Evolutionary conservation across 2,329 filamentous ascomycete genomes (phyloP).

Genomic region (Fusarium sp.): DNA sequence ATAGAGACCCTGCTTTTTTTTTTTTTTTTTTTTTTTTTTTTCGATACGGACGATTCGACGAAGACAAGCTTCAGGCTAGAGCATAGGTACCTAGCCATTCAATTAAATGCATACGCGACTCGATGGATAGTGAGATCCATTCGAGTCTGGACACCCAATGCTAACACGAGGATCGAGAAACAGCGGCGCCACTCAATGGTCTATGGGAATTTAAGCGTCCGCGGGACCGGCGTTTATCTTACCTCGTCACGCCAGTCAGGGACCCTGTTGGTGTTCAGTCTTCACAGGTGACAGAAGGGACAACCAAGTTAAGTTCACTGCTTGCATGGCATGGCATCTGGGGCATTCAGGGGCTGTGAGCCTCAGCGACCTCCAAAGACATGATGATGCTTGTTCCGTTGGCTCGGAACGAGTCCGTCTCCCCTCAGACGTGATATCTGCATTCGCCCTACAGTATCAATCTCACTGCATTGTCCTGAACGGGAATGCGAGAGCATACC

Average conservation of each 20-base stretch:
- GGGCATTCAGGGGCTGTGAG: constrained; percentile 24
- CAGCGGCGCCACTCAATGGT: background rate
- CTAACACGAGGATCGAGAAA: background rate
- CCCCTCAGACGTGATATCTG: constrained; percentile 5
- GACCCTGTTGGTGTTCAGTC: constrained; percentile 4
- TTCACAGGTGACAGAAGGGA: background rate
- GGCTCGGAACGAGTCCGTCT: constrained; percentile 15
- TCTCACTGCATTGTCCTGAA: background rate
- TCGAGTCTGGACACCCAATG: background rate
- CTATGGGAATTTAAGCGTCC: background rate
- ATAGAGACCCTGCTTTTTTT: constrained; percentile 27
- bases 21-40: background rate
- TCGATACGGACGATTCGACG: constrained; percentile 1
- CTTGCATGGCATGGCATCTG: constrained; percentile 22
- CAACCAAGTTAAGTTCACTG: constrained; percentile 1
- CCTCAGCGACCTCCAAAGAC: constrained; percentile 13
- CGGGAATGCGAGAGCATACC: background rate
- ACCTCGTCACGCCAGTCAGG: constrained; percentile 26
- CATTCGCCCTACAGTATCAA: constrained; percentile 8
- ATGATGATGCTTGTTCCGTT: constrained; percentile 8
- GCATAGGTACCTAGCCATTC: constrained; percentile 1
- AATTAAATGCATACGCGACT: background rate
- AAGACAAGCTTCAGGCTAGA: constrained; percentile 17
- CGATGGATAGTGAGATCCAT: background rate
- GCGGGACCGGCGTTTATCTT: constrained; percentile 22